Evolutionary conservation across 2,329 filamentous ascomycete species (phyloP).

Genomic region (Ophiostoma pallidulum): DNA sequence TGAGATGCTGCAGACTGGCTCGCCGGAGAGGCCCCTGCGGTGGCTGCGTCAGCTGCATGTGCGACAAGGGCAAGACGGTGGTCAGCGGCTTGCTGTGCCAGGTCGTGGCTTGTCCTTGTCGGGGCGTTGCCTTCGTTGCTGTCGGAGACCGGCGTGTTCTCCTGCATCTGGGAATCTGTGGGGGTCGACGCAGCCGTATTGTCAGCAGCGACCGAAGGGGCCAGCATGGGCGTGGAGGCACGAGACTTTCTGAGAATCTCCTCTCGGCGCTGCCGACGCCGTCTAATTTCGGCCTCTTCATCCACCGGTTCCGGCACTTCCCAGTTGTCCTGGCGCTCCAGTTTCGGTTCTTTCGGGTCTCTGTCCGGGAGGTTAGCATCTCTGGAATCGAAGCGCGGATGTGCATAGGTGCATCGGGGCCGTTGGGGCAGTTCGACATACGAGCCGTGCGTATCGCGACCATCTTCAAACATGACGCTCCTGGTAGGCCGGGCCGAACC

Average conservation of each 20-base stretch:
- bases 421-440: no score
- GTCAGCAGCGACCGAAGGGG: slow-evolving; percentile 61
- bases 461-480: no score
- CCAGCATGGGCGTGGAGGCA: slow-evolving; percentile 61
- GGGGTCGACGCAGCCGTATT: slow-evolving; percentile 48
- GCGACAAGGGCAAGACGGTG: background rate
- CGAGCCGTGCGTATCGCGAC: no score
- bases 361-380: no score
- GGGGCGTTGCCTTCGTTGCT: slow-evolving; percentile 36
- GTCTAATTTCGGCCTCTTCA: slow-evolving; percentile 75
- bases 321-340: slow-evolving; percentile 30
- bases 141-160: slow-evolving; percentile 32
- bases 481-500: no score
- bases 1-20: slow-evolving; percentile 29
- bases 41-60: background rate
- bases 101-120: slow-evolving; percentile 27
- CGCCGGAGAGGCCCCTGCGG: slow-evolving; percentile 26
- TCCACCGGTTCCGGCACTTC: slow-evolving; percentile 56
- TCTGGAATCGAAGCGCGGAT: no score
- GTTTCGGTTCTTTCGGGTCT: slow-evolving; percentile 1
- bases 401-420: no score
- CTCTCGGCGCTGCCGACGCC: slow-evolving; percentile 73
- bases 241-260: slow-evolving; percentile 77
- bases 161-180: slow-evolving; percentile 29
- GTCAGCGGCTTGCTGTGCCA: no score